Evolutionary conservation across 129 eudicot species (phyloP).

Genomic region (Flaveria robusta): DNA sequence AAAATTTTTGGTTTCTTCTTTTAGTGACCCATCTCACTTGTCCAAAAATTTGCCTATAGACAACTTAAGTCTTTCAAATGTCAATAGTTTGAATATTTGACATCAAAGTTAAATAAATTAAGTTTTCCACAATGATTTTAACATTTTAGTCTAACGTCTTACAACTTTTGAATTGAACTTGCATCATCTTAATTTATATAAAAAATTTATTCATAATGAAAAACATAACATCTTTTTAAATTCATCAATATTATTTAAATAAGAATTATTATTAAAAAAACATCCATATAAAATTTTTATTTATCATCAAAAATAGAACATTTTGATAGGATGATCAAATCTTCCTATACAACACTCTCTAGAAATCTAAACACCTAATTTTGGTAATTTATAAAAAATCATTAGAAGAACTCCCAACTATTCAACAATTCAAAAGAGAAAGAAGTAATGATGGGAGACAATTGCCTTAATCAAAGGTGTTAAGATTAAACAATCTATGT

Average conservation of each 20-base stretch:
- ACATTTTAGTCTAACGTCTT: too few species aligned
- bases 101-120: too few species aligned
- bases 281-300: neutral
- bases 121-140: too few species aligned
- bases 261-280: neutral
- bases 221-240: too few species aligned
- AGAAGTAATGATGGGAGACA: slow-evolving; percentile 17
- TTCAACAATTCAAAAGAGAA: neutral
- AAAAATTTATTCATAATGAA: too few species aligned
- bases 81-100: too few species aligned
- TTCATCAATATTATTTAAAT: neutral
- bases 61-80: too few species aligned
- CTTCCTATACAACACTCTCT: neutral
- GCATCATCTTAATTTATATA: too few species aligned
- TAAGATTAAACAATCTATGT: slow-evolving; percentile 21
- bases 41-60: too few species aligned
- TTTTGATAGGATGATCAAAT: neutral
- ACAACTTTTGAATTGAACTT: too few species aligned
- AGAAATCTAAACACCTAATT: neutral
- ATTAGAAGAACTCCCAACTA: neutral
- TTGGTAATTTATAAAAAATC: neutral
- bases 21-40: neutral
- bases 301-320: neutral
- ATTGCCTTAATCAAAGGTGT: slow-evolving; percentile 22
- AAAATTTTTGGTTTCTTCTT: too few species aligned